Evolutionary conservation across 306 rosid genomes (phyloP).

Genomic region (Pterocarpus macrocarpus): DNA sequence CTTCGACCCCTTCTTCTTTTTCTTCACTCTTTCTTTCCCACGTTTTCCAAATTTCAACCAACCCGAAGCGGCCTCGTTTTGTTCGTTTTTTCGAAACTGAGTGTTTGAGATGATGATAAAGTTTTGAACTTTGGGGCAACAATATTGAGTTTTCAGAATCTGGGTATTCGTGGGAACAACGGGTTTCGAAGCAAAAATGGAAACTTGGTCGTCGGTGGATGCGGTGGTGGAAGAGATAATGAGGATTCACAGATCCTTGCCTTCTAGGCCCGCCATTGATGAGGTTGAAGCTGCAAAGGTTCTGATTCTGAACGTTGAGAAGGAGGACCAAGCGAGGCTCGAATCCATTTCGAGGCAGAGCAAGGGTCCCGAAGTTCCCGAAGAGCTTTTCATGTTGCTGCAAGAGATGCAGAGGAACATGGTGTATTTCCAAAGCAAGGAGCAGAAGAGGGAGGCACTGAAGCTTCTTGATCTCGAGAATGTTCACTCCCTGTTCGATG

Average conservation of each 20-base stretch:
- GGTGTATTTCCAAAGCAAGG: constrained; percentile 63
- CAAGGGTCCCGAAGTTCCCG: constrained; percentile 65
- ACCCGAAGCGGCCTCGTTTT: not conserved
- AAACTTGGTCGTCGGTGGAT: constrained; percentile 54
- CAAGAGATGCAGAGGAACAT: constrained; percentile 78
- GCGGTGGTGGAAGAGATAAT: constrained; percentile 79
- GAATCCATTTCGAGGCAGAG: constrained; percentile 64
- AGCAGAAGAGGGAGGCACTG: constrained; percentile 75
- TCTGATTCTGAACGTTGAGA: constrained; percentile 68
- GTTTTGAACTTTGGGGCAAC: constrained; percentile 20
- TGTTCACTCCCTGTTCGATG: constrained; percentile 72
- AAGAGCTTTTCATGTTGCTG: constrained; percentile 76
- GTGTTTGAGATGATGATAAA: constrained; percentile 23
- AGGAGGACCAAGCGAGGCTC: constrained; percentile 69
- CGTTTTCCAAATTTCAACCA: not conserved
- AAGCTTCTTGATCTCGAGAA: constrained; percentile 79
- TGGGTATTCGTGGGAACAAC: constrained; percentile 21
- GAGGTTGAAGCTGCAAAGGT: constrained; percentile 81
- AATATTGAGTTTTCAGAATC: not conserved
- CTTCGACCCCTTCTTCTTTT: not conserved
- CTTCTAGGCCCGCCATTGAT: constrained; percentile 69
- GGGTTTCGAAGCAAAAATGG: constrained; percentile 50
- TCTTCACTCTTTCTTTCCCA: not conserved
- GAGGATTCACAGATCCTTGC: constrained; percentile 82
- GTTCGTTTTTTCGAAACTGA: not conserved